Base-by-base conservation (phyloP, 768 basidiomycete genomes). In the Leccinum sublutescens region DNA sequence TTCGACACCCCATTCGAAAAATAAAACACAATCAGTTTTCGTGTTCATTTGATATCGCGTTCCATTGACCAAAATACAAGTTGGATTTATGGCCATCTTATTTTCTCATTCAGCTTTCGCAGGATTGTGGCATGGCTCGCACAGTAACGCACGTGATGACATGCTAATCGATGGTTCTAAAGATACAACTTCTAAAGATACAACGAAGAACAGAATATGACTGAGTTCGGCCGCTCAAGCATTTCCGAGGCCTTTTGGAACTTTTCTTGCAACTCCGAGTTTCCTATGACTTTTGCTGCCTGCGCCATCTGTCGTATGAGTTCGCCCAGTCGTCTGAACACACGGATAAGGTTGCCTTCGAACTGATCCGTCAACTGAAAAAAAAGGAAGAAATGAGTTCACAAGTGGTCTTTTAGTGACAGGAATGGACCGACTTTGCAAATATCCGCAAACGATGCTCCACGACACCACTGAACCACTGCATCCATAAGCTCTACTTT, bases 401-500 rank as follows among this genome's bases (percentile, higher is more conserved):
- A 33, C 55, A 10, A 54, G 40, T 34, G 4, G 40, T 5, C 34
- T 36, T 36, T 15, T 14, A 15, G 34, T 36, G 19, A 48, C 5
- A 17, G 11, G 43, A 10, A 33, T 19, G n/a, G n/a, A 62, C 59
- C 9, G 43, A 91, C 95, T 85, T 97, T 97, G 83, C 92, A 94
- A 57, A 98, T 94, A 25, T 99, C 96, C 1, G 90, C 80, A 75
- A 99, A 99, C 27, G 92, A 93, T 15, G 95, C 92, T 4, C 97
- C 97, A n/a, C 93, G 86, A 77, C 96, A 98, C 97, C 97, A 99
- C 61, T 94, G 91, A 36, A 94, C 82, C 10, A 98, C 97, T 1
- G 92, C 93, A 63, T 98, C 97, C 95, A 98, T 99, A 52, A 99
- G 85, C 69, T 98, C 96, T 19, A 97, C 93, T 75, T 98, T 98